phyloP scores from a whole-genome alignment of 2,329 filamentous ascomycete species.

The Colletotrichum liriopes region DNA sequence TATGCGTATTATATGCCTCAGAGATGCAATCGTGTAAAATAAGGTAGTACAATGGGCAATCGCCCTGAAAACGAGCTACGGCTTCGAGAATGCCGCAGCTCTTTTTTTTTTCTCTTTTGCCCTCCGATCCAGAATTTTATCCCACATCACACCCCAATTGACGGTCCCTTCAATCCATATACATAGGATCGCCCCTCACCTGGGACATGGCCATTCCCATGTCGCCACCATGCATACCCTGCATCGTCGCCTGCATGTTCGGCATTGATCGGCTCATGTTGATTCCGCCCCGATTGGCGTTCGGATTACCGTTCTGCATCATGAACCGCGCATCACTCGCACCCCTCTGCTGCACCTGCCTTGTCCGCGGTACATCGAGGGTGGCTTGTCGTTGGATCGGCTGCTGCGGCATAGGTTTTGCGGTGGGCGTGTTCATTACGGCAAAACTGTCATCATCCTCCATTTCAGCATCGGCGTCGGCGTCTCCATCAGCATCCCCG shows the following conservation, averaged over 20 bases:
- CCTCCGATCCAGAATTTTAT: slow-evolving; percentile 16
- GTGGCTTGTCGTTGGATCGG: slow-evolving; percentile 58
- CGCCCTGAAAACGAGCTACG: slow-evolving; percentile 30
- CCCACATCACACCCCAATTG: not conserved
- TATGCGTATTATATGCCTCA: slow-evolving; percentile 32
- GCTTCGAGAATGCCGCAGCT: slow-evolving; percentile 16
- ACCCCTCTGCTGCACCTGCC: slow-evolving; percentile 53
- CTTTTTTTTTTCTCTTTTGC: slow-evolving; percentile 4
- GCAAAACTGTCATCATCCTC: slow-evolving; percentile 72
- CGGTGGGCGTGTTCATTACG: slow-evolving; percentile 61
- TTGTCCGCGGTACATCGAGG: slow-evolving; percentile 61
- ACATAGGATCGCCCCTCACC: slow-evolving; percentile 66
- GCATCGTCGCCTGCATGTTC: slow-evolving; percentile 61
- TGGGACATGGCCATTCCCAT: slow-evolving; percentile 63
- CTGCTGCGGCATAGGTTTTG: slow-evolving; percentile 53
- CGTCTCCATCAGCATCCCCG: slow-evolving; percentile 57
- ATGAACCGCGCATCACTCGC: slow-evolving; percentile 57
- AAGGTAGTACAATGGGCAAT: slow-evolving; percentile 37
- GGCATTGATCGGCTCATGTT: slow-evolving; percentile 63
- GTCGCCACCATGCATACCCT: slow-evolving; percentile 59
- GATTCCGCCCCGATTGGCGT: slow-evolving; percentile 55
- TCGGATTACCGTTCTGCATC: slow-evolving; percentile 58
- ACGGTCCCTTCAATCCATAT: slow-evolving; percentile 60
- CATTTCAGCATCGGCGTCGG: slow-evolving; percentile 63
- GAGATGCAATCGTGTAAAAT: slow-evolving; percentile 25